phyloP scores from a whole-genome alignment of 169 alveolate species.

The Plasmodium gaboni region DNA sequence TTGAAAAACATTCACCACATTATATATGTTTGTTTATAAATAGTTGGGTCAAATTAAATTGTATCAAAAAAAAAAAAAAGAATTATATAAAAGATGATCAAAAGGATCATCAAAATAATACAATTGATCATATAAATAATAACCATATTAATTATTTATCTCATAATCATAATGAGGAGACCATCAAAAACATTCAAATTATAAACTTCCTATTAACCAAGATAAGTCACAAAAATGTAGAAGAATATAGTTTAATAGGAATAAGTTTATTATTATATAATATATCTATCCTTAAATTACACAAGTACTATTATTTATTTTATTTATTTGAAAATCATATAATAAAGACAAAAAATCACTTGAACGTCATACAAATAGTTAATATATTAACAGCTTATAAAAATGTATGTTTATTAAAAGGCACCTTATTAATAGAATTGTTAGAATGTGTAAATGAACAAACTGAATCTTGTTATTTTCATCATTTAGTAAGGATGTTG shows the following conservation, averaged over 20 bases:
- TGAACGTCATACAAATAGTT: conserved; percentile 22
- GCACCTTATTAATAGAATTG: background rate
- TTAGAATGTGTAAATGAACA: background rate
- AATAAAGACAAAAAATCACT: conserved; percentile 13
- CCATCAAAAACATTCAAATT: background rate
- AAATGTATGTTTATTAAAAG: background rate
- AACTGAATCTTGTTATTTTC: conserved; percentile 4
- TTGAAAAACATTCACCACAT: conserved; percentile 39
- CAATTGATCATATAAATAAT: too few species aligned
- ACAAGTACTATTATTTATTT: conserved; percentile 15
- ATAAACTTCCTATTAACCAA: conserved; percentile 7
- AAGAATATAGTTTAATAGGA: conserved; percentile 38
- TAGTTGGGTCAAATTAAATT: conserved; percentile 4
- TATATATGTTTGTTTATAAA: conserved; percentile 41
- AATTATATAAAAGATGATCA: too few species aligned
- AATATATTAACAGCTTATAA: conserved; percentile 41
- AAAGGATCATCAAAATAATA: too few species aligned
- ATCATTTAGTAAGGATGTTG: conserved; percentile 10
- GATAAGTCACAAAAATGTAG: conserved; percentile 8
- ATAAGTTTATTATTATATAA: conserved; percentile 32
- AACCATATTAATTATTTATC: too few species aligned
- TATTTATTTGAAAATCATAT: conserved; percentile 14
- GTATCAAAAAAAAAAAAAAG: too few species aligned
- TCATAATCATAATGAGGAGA: background rate
- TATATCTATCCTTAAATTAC: conserved; percentile 6